Base-by-base conservation (phyloP, 495 filamentous ascomycete genomes). In the Penicillium ochrochloron region DNA sequence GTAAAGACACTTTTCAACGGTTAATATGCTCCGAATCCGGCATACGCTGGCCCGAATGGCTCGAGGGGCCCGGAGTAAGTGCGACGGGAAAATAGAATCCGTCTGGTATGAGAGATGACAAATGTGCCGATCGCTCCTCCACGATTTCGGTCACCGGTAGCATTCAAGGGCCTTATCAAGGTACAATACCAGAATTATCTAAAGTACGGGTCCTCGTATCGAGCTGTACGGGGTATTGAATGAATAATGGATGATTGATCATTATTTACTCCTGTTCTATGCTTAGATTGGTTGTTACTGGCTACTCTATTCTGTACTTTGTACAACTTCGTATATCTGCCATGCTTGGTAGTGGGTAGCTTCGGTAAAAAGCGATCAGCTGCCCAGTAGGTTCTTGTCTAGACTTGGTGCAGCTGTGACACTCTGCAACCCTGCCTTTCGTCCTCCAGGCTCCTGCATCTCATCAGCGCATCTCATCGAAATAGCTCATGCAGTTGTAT, bases 71-170 rank as follows among this genome's bases (percentile, higher is more conserved):
- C 31, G 34, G 39, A 25, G 23, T 25, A 41, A 57, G 34, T 17
- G 11, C 53, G 50, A 48, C 51, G 75, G 78, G 75, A 78, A 80
- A 78, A 80, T 74, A 76, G 70, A 78, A 77, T 76, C 78, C 78
- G 78, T 74, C 70, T 74, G 71, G 70, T 73, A 69, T 62, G 65
- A 67, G 55, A 61, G 69, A 77, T 80, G 77, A 78, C 76, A 78
- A 80, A 79, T 74, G 58, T 59, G 76, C 73, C 73, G 74, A 79
- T 80, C 76, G 59, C 70, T 69, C 75, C 62, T 57, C 78, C 75
- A 75, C 73, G 73, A 71, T 72, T 71, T 65, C 62, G 72, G 72
- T 75, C 75, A 78, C 74, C 73, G 75, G 69, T 57, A 61, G 57
- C 55, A 53, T 42, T 55, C 68, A 37, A 39, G 5, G 59, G 64